phyloP scores from a whole-genome alignment of 2,329 filamentous ascomycete genomes.

The Lecanosticta acicola region DNA sequence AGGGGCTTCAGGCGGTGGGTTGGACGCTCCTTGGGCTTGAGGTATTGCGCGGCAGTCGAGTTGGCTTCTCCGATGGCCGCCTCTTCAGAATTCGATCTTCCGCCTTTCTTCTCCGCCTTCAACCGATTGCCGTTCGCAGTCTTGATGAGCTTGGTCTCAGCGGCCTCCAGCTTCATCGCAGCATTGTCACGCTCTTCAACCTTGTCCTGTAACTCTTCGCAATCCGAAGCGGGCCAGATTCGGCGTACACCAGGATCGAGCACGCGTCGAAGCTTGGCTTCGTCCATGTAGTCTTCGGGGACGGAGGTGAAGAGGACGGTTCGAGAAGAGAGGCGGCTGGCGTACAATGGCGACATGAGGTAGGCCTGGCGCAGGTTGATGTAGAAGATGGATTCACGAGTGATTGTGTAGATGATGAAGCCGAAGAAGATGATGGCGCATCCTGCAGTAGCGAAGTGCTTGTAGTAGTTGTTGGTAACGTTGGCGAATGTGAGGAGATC shows the following conservation, averaged over 20 bases:
- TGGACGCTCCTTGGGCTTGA: conserved; percentile 67
- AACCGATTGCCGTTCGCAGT: conserved; percentile 66
- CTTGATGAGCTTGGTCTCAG: conserved; percentile 80
- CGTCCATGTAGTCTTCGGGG: conserved; percentile 69
- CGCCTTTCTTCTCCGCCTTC: conserved; percentile 59
- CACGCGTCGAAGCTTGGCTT: conserved; percentile 68
- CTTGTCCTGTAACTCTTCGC: conserved; percentile 69
- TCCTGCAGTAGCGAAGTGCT: conserved; percentile 76
- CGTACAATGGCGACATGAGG: conserved; percentile 75
- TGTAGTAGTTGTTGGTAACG: conserved; percentile 52
- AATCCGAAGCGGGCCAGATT: conserved; percentile 77
- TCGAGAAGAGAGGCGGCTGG: conserved; percentile 78
- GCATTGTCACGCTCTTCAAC: conserved; percentile 76
- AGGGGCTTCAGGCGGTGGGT: conserved; percentile 67
- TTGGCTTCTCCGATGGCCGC: conserved; percentile 59
- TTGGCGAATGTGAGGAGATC: conserved; percentile 77
- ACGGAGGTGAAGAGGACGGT: conserved; percentile 88
- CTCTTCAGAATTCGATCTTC: conserved; percentile 37
- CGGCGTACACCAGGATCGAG: conserved; percentile 76
- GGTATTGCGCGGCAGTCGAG: conserved; percentile 66
- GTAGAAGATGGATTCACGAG: conserved; percentile 83
- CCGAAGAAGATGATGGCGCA: conserved; percentile 76
- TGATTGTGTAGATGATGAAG: conserved; percentile 83
- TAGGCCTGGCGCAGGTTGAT: conserved; percentile 92
- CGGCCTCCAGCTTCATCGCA: conserved; percentile 75